phyloP scores from a whole-genome alignment of 1,139 yeast species.

The Kodamaea arcana region DNA sequence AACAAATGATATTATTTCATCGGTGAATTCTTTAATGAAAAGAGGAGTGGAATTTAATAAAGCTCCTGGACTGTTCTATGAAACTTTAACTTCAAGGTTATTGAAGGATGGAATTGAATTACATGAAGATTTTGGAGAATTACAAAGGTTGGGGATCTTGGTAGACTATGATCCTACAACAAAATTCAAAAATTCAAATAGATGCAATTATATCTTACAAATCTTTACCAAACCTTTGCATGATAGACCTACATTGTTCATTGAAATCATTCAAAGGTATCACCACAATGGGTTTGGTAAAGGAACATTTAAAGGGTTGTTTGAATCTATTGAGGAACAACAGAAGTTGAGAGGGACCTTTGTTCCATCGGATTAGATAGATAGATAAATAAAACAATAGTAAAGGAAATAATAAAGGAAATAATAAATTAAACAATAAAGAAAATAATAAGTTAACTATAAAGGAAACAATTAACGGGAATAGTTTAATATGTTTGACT shows the following conservation, averaged over 20 bases:
- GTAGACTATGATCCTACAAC: slow-evolving; percentile 67
- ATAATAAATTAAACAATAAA: too few species aligned
- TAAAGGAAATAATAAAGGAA: too few species aligned
- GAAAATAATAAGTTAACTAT: too few species aligned
- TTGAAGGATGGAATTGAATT: slow-evolving; percentile 29
- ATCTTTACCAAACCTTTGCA: slow-evolving; percentile 72
- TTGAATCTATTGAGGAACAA: slow-evolving; percentile 69
- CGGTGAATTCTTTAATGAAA: slow-evolving; percentile 49
- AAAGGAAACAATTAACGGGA: too few species aligned
- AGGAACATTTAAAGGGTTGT: slow-evolving; percentile 77
- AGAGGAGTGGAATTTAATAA: slow-evolving; percentile 70
- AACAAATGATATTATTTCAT: slow-evolving; percentile 54
- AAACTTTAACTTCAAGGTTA: slow-evolving; percentile 42
- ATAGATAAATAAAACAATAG: too few species aligned
- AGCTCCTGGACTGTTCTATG: slow-evolving; percentile 56
- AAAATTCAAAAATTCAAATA: slow-evolving; percentile 20
- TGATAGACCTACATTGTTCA: slow-evolving; percentile 76
- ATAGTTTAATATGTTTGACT: too few species aligned
- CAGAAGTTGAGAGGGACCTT: slow-evolving; percentile 51
- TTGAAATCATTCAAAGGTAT: slow-evolving; percentile 75
- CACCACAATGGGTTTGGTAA: slow-evolving; percentile 86
- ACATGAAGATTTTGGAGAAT: slow-evolving; percentile 42
- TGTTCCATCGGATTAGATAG: too few species aligned
- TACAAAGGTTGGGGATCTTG: slow-evolving; percentile 50
- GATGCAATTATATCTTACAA: slow-evolving; percentile 66